A percentile compares a stretch with the other conserved stretches of the same genome.
Evolutionary conservation across 148 eudicot genomes (phyloP).

Genomic region (Bassia scoparia): DNA sequence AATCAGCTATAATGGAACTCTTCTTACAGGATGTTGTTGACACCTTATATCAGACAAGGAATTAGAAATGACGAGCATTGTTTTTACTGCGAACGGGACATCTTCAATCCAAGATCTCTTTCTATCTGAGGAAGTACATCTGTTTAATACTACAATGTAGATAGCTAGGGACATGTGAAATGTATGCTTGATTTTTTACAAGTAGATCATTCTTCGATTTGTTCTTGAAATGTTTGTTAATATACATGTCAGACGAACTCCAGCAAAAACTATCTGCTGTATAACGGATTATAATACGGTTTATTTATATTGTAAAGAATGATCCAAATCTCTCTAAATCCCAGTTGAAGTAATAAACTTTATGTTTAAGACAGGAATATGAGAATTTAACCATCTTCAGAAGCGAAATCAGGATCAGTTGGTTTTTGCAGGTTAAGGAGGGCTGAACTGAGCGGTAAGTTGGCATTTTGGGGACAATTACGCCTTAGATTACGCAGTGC

Average conservation of each 20-base stretch:
- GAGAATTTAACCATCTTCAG: slow-evolving; percentile 28
- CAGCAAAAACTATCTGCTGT: neutral
- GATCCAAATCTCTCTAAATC: neutral
- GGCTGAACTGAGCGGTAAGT: slow-evolving; percentile 28
- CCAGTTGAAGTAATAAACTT: neutral
- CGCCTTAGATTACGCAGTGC: slow-evolving; percentile 36
- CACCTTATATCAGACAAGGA: slow-evolving; percentile 40
- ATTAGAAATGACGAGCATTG: slow-evolving; percentile 16
- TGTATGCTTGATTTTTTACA: neutral
- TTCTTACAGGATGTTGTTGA: slow-evolving; percentile 45
- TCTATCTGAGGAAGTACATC: neutral
- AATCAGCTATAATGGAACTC: slow-evolving; percentile 2
- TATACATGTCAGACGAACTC: neutral
- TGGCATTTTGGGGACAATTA: slow-evolving; percentile 19
- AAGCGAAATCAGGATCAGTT: slow-evolving; percentile 58
- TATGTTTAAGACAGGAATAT: neutral
- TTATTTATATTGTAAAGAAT: neutral
- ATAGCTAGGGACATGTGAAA: neutral
- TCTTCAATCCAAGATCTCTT: neutral
- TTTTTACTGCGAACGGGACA: neutral
- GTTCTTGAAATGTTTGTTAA: neutral
- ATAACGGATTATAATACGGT: neutral
- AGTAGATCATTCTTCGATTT: neutral
- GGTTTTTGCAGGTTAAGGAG: slow-evolving; percentile 48
- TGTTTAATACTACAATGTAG: neutral